Evolutionary conservation across 345 rosid species (phyloP), one percentile per base, ranked within the genome.

Genomic region (Populus deltoides): DNA sequence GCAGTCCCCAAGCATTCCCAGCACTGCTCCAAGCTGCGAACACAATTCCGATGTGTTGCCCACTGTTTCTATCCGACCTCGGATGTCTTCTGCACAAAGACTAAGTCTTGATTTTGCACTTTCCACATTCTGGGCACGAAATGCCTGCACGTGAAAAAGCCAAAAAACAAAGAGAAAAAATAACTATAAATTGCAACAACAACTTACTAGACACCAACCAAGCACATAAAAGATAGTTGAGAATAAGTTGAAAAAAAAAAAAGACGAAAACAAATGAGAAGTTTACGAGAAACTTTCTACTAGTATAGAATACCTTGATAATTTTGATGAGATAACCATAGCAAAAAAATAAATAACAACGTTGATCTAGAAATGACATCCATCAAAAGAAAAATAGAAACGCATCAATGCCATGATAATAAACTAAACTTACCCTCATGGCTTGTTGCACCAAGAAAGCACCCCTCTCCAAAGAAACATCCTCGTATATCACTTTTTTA

Each of bases 1-100:
- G 94, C 98, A 93, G 82, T 96, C 99, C 27, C 99, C 99, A 59
- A 93, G 99, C 97, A 94, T 92, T 22, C 99, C 99, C 51, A 96
- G 91, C 68, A 96, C 99, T 57, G 98, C 99, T 53, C 99, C 99
- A 69, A 96, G 95, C 92, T 94, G 99, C 47, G 99, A 96, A 82
- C 98, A 91, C 79, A 96, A 84, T 77, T 94, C 98, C 33, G 97
- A 81, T 31, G 94, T 92, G 83, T 85, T 90, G 35, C 98, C 98
- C 71, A 76, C 82, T 84, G 80, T 85, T 75, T 83, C 91, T 72
- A 96, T 83, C 87, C 92, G 97, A 79, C 82, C 90, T 65, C 91
- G 83, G 71, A 96, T 90, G 80, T 96, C 99, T 68, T 93, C 95
- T 2, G 91, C 89, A 85, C 99, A 96, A 67, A 96, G 57, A 67